Conservation (phyloP, 2,329 filamentous ascomycete genomes). For the Diaporthe australafricana region DNA sequence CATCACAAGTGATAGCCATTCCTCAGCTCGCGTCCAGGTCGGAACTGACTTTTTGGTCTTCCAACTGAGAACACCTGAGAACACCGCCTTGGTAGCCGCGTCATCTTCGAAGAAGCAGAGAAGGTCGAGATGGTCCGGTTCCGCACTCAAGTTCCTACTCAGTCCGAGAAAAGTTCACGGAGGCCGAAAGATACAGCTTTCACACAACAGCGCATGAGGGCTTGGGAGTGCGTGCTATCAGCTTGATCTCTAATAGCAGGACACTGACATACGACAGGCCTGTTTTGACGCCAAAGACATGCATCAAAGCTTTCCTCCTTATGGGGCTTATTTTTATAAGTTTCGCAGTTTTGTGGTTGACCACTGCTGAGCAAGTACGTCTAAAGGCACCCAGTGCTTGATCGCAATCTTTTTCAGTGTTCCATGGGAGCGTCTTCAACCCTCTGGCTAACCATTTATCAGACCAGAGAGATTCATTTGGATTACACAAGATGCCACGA, state of each 20-base stretch:
- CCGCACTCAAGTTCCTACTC: neutral
- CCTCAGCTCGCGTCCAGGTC: too few relatives aligned
- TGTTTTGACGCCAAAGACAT: neutral
- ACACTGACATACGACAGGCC: neutral
- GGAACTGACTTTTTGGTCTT: too few relatives aligned
- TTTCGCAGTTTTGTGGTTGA: neutral
- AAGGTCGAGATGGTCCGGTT: neutral
- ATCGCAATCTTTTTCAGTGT: neutral
- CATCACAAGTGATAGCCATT: too few relatives aligned
- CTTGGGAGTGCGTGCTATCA: neutral
- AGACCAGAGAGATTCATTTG: neutral
- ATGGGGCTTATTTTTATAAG: neutral
- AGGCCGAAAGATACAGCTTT: neutral
- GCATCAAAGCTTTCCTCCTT: neutral
- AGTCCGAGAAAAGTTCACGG: neutral
- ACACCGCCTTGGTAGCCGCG: too few relatives aligned
- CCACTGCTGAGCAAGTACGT: neutral
- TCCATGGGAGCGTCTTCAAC: neutral
- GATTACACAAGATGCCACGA: neutral
- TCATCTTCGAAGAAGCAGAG: neutral
- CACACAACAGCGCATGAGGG: neutral
- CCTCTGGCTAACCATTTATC: neutral
- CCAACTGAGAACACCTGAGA: too few relatives aligned
- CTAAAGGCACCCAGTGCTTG: neutral
- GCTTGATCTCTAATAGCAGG: neutral